Evolutionary conservation across 257 asterid genomes (phyloP).

Genomic region (Solanum tarijense): DNA sequence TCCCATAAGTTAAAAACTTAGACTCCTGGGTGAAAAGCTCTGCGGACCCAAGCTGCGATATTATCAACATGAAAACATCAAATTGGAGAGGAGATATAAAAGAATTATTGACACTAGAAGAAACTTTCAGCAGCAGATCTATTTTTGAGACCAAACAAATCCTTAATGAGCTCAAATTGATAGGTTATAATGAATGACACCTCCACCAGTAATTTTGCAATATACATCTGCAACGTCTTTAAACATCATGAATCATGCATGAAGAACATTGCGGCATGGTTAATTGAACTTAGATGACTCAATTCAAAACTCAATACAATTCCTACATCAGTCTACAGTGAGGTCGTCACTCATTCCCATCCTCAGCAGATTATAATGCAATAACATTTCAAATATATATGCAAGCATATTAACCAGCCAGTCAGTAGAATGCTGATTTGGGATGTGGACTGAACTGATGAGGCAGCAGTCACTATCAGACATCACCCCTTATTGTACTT

Average conservation of each 20-base stretch:
- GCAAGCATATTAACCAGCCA: not conserved
- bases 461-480: not conserved
- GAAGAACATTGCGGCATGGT: not conserved
- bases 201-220: not conserved
- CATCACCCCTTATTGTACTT: not conserved
- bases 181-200: not conserved
- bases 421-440: not conserved
- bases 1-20: conserved; percentile 52
- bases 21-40: conserved; percentile 73
- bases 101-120: not conserved
- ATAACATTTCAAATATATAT: not conserved
- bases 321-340: not conserved
- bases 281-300: not conserved
- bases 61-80: conserved; percentile 6
- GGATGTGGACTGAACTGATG: not conserved
- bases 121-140: not conserved
- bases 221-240: not conserved
- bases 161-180: not conserved
- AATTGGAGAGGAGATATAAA: not conserved
- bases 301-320: not conserved
- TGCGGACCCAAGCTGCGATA: conserved; percentile 83
- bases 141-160: not conserved
- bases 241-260: not conserved
- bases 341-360: not conserved
- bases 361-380: not conserved